Evolutionary conservation across 2,329 filamentous ascomycete species (phyloP).

Genomic region (Scolecobasidium constrictum): DNA sequence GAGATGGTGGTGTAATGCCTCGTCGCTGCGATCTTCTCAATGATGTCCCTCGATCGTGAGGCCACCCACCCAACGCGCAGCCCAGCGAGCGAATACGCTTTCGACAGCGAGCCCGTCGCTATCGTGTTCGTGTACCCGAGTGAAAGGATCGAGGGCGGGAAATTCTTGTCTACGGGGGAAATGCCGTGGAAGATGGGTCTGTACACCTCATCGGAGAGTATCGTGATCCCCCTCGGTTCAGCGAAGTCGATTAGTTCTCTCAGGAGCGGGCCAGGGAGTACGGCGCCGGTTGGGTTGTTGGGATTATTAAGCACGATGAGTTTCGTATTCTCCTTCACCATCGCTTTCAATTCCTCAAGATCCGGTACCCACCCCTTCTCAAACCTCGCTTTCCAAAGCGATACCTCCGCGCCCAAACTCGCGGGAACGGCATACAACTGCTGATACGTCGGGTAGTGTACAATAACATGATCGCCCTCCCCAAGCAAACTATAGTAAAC

Average conservation of each 20-base stretch:
- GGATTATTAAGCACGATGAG: constrained; percentile 64
- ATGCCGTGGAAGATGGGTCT: constrained; percentile 69
- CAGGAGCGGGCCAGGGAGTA: constrained; percentile 52
- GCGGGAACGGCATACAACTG: constrained; percentile 68
- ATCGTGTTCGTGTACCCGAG: constrained; percentile 62
- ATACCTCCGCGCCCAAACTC: constrained; percentile 65
- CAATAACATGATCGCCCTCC: constrained; percentile 72
- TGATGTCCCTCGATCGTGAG: constrained; percentile 49
- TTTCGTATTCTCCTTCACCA: constrained; percentile 62
- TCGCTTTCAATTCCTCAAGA: constrained; percentile 49
- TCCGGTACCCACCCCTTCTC: constrained; percentile 57
- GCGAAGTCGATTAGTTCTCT: constrained; percentile 54
- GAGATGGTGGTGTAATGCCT: constrained; percentile 81
- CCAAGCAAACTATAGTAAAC: constrained; percentile 61
- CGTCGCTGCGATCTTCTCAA: constrained; percentile 52
- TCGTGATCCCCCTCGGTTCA: constrained; percentile 47
- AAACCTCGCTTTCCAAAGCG: constrained; percentile 60
- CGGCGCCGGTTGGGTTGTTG: constrained; percentile 70
- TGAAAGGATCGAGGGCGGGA: constrained; percentile 58
- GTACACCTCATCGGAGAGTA: constrained; percentile 76
- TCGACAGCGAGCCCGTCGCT: constrained; percentile 72
- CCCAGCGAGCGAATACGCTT: constrained; percentile 74
- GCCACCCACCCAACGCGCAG: constrained; percentile 78
- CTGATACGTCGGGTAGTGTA: constrained; percentile 79
- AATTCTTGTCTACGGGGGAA: constrained; percentile 39